These are phyloP conservation scores for Tanozyma kutaoensis DNA, from an alignment of 805 yeast species.

Conservation along the genomic window DNA sequence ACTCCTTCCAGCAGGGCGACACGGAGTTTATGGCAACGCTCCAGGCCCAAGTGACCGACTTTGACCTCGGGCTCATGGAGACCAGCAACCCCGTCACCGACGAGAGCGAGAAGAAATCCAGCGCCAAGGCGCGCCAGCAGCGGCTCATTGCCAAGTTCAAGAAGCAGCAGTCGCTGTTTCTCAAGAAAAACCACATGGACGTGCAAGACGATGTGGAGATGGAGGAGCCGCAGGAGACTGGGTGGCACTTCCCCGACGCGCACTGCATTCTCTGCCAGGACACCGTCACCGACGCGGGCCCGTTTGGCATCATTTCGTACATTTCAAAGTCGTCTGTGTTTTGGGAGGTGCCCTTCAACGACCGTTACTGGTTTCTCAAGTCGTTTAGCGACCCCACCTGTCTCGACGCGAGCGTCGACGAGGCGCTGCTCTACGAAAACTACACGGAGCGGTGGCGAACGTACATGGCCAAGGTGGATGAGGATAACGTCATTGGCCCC, in stretches of 20 bases:
- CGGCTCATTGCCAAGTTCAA: conserved; percentile 69
- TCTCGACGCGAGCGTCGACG: conserved; percentile 10
- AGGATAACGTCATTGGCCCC: conserved; percentile 46
- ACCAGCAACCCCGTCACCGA: too few species aligned
- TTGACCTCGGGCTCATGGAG: too few species aligned
- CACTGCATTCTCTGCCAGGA: conserved; percentile 77
- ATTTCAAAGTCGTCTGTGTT: conserved; percentile 45
- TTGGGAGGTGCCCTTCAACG: conserved; percentile 50
- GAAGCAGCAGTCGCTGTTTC: conserved; percentile 66
- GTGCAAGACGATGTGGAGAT: conserved; percentile 27
- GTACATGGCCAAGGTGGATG: conserved; percentile 22
- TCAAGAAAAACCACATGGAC: conserved; percentile 31
- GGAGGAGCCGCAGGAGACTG: conserved; percentile 22
- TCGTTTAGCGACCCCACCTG: conserved; percentile 38
- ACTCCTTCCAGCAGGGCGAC: conserved; percentile 13
- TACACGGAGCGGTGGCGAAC: conserved; percentile 16
- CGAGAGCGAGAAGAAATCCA: conserved; percentile 35
- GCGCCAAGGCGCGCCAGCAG: conserved; percentile 58
- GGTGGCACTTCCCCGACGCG: conserved; percentile 61
- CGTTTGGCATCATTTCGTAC: conserved; percentile 65
- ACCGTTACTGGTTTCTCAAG: conserved; percentile 51
- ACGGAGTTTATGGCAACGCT: conserved; percentile 4
- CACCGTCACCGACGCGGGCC: conserved; percentile 49
- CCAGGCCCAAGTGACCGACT: too few species aligned
- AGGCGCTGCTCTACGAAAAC: conserved; percentile 3